Conservation (phyloP, 2,329 filamentous ascomycete genomes). For the Ceratocystis cubensis region DNA sequence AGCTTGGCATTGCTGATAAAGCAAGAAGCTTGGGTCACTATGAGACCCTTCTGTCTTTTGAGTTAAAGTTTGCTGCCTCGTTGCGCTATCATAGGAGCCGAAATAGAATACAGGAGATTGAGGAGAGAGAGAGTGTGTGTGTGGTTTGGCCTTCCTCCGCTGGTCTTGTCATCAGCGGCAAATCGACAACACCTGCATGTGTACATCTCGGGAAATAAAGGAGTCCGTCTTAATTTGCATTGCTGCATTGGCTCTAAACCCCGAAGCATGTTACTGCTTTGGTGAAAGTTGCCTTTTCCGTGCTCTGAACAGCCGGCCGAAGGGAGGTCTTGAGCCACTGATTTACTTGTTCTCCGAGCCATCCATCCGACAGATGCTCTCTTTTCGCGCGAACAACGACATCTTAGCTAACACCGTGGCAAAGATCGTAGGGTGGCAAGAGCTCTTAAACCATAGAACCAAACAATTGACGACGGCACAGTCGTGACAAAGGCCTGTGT, state of each 20-base stretch:
- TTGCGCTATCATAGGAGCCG: constrained; percentile 1
- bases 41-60: neutral
- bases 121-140: neutral
- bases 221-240: neutral
- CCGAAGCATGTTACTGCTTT: neutral
- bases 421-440: neutral
- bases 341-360: no score
- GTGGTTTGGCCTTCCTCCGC: neutral
- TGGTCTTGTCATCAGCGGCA: neutral
- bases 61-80: constrained; percentile 6
- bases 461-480: neutral
- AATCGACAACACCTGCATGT: neutral
- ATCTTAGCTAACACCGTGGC: no score
- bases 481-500: neutral
- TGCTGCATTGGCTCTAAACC: neutral
- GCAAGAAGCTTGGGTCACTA: neutral
- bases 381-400: neutral
- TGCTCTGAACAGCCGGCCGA: neutral
- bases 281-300: neutral
- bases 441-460: neutral
- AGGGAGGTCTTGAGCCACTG: neutral
- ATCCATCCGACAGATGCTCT: no score
- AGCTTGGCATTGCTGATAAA: neutral
- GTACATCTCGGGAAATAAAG: neutral
- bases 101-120: neutral